A percentile compares a stretch with the other conserved stretches of the same genome.
These are phyloP conservation scores for Ogataea nakhonphanomensis DNA, from an alignment of 805 yeast genomes.

Conservation along the genomic window DNA sequence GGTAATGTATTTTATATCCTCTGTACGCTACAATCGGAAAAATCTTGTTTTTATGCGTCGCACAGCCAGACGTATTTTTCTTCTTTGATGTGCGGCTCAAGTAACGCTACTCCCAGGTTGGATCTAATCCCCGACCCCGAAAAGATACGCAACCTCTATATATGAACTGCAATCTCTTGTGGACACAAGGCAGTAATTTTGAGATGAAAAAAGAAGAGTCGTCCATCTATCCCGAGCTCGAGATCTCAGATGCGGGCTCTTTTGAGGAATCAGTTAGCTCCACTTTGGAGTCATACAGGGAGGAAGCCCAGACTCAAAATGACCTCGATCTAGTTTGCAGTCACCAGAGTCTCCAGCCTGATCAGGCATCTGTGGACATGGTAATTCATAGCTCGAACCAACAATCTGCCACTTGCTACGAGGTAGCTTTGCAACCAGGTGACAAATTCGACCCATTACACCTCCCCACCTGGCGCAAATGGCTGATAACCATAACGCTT, in stretches of 20 bases:
- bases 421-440: slow-evolving; percentile 18
- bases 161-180: neutral
- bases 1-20: slow-evolving; percentile 13
- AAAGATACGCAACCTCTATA: slow-evolving; percentile 3
- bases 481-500: slow-evolving; percentile 51
- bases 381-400: slow-evolving; percentile 1
- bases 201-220: neutral
- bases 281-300: neutral
- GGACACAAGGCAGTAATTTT: neutral
- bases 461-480: slow-evolving; percentile 48
- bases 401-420: slow-evolving; percentile 5
- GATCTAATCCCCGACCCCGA: slow-evolving; percentile 1
- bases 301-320: neutral
- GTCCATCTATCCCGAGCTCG: neutral
- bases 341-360: slow-evolving; percentile 21
- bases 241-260: slow-evolving; percentile 6
- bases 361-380: slow-evolving; percentile 14
- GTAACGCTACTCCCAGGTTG: neutral
- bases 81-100: slow-evolving; percentile 6
- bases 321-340: slow-evolving; percentile 11
- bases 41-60: slow-evolving; percentile 2
- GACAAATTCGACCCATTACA: slow-evolving; percentile 17
- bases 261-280: neutral
- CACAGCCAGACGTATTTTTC: slow-evolving; percentile 1
- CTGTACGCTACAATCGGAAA: slow-evolving; percentile 14